A percentile compares a stretch with the other conserved stretches of the same genome.
Conservation (phyloP, 805 yeast species). For the Lipomyces mesembrius region DNA sequence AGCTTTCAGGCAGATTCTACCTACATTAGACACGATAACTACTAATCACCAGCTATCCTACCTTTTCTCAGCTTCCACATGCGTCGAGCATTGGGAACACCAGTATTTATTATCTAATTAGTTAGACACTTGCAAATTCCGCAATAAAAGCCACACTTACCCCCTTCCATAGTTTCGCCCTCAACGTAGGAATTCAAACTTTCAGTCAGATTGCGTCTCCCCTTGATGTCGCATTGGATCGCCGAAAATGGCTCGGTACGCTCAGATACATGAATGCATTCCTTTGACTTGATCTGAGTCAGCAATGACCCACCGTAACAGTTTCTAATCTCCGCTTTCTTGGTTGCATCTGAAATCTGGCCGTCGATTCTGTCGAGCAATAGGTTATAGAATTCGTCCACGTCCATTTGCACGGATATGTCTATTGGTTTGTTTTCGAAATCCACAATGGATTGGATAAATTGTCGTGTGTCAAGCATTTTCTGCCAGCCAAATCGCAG, state of each 20-base stretch:
- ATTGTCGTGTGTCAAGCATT: conserved; percentile 18
- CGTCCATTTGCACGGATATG: conserved; percentile 34
- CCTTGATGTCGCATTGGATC: conserved; percentile 36
- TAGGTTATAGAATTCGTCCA: conserved; percentile 34
- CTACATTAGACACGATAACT: not conserved
- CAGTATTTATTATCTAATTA: conserved; percentile 29
- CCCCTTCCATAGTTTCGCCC: conserved; percentile 35
- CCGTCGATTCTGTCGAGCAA: conserved; percentile 33
- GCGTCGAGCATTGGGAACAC: conserved; percentile 30
- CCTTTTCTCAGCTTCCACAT: conserved; percentile 34
- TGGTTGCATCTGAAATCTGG: conserved; percentile 11
- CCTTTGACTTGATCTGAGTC: conserved; percentile 34
- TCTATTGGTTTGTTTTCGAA: conserved; percentile 35
- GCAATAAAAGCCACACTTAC: not conserved
- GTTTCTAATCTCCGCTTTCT: conserved; percentile 9
- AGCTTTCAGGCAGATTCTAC: conserved; percentile 27
- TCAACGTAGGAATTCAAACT: conserved; percentile 33
- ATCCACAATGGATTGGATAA: conserved; percentile 27
- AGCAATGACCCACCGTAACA: conserved; percentile 31
- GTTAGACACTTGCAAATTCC: not conserved
- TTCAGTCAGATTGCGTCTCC: conserved; percentile 21
- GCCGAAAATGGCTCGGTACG: conserved; percentile 33
- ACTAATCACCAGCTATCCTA: not conserved
- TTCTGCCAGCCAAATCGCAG: conserved; percentile 27
- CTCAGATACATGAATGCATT: conserved; percentile 33